These are phyloP conservation scores for Crotalaria pallida DNA, from an alignment of 306 rosid genomes.

Conservation along the genomic window DNA sequence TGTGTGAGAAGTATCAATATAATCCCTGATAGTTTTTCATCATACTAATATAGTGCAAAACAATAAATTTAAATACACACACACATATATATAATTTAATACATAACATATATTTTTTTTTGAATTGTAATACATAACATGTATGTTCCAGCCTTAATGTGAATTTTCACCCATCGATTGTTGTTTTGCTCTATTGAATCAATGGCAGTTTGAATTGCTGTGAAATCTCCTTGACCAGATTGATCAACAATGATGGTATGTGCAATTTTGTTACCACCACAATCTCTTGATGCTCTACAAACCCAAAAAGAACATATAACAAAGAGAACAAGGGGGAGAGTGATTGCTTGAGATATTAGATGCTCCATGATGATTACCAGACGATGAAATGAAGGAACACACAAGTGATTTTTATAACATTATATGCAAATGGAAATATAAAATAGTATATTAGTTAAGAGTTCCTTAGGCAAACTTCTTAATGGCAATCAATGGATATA, in stretches of 20 bases:
- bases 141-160: conserved; percentile 29
- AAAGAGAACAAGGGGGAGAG: background rate
- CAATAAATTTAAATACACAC: no score
- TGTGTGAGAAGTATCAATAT: no score
- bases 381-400: no score
- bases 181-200: conserved; percentile 23
- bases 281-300: background rate
- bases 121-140: background rate
- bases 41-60: no score
- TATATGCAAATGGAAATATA: no score
- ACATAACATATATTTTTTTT: no score
- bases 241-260: conserved; percentile 20
- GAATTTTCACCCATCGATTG: conserved; percentile 31
- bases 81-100: no score
- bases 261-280: background rate
- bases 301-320: background rate
- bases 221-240: conserved; percentile 14
- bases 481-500: no score
- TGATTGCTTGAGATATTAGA: background rate
- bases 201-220: conserved; percentile 41
- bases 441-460: no score
- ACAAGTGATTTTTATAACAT: no score
- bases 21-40: no score
- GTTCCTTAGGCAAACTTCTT: no score
- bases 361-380: background rate